Percentiles rank a stretch among this genome's conserved stretches.
Evolutionary conservation across 352 stramenopile species (phyloP).

Genomic region (Globisporangium sylvaticum): DNA sequence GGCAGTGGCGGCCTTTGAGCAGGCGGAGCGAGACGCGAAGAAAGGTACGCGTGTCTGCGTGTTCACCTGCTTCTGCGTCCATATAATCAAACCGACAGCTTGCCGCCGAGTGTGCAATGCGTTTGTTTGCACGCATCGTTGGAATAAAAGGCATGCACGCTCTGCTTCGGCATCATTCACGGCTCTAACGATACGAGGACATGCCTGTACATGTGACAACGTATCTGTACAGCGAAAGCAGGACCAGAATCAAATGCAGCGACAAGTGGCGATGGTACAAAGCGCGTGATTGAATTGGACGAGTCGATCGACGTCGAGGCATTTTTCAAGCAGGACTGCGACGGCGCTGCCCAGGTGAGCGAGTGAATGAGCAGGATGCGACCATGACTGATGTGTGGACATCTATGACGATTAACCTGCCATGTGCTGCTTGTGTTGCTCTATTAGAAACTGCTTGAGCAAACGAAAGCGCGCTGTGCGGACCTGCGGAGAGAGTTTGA

Average conservation of each 20-base stretch:
- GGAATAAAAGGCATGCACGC: background rate
- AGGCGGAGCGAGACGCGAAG: conserved; percentile 1
- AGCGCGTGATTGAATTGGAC: conserved; percentile 13
- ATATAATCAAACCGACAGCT: background rate
- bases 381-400: background rate
- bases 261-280: background rate
- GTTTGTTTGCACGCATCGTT: background rate
- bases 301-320: conserved; percentile 21
- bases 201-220: background rate
- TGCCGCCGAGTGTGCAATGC: background rate
- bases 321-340: conserved; percentile 19
- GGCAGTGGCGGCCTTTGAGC: conserved; percentile 1
- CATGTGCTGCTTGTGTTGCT: background rate
- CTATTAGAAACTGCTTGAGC: conserved; percentile 50
- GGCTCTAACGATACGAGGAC: background rate
- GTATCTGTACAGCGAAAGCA: background rate
- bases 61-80: background rate
- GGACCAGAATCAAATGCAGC: background rate
- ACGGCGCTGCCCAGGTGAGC: conserved; percentile 18
- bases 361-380: background rate
- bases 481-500: conserved; percentile 52
- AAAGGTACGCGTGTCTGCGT: background rate
- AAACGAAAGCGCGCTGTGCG: conserved; percentile 39
- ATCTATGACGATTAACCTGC: background rate
- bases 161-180: background rate